Percentiles rank a stretch among this genome's conserved stretches.
Evolutionary conservation across 2,329 filamentous ascomycete species (phyloP).

Genomic region (Rhinocladiella similis): DNA sequence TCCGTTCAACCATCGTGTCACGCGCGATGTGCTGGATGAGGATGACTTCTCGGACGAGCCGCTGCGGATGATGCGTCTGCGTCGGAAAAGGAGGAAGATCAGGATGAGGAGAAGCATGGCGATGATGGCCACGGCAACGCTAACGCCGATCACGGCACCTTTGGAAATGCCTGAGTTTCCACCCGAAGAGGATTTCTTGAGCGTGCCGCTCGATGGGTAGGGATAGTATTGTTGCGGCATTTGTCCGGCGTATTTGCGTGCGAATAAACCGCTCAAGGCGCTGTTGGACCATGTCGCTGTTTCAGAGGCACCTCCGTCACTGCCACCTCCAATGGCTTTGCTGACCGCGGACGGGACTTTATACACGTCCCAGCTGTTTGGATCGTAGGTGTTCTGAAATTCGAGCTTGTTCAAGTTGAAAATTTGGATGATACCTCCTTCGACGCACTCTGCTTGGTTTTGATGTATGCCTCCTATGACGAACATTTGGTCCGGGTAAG

Average conservation of each 20-base stretch:
- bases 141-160: constrained; percentile 63
- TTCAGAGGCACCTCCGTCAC: constrained; percentile 36
- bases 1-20: constrained; percentile 24
- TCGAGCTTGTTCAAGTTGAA: constrained; percentile 38
- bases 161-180: constrained; percentile 15
- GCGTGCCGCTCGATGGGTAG: constrained; percentile 44
- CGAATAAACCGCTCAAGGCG: constrained; percentile 56
- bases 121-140: constrained; percentile 61
- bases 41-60: constrained; percentile 20
- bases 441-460: constrained; percentile 22
- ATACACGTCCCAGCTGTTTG: constrained; percentile 34
- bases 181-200: constrained; percentile 8
- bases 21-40: constrained; percentile 18
- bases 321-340: constrained; percentile 37
- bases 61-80: constrained; percentile 30
- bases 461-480: constrained; percentile 37
- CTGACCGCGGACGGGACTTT: constrained; percentile 33
- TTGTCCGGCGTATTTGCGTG: constrained; percentile 53
- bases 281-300: constrained; percentile 27
- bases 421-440: constrained; percentile 47
- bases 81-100: constrained; percentile 55
- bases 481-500: constrained; percentile 52
- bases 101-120: constrained; percentile 55
- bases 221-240: constrained; percentile 60
- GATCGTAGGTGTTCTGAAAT: constrained; percentile 36